Evolutionary conservation across 352 stramenopile species (phyloP), one percentile per base, ranked within the genome.

Genomic region (Pythium utonaiense): DNA sequence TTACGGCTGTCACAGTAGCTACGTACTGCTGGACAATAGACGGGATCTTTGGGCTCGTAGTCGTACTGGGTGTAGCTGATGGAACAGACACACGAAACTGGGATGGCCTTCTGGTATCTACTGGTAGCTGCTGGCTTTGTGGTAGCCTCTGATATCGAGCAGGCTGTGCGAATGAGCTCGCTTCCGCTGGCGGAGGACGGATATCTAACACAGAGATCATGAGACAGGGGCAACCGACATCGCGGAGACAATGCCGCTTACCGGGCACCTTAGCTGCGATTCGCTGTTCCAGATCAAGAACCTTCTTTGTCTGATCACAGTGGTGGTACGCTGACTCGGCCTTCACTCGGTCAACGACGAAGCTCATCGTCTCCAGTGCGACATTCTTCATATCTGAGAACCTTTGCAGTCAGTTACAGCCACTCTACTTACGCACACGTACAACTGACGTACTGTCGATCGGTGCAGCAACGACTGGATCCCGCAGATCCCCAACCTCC

Each of bases 331-430:
- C 71, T 6, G 78, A 58, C 42, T 88, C 78, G 40, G 67, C 74
- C 57, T 81, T 71, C 8, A 86, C 61, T 1, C 75, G 71, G 9
- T 82, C 74, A 21, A 82, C 42, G 4, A 86, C 64, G 52, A 88
- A 88, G 0, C 60, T 50, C 24, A 88, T 63, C 0, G 75, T 88
- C 27, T 88, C 78, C 25, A 77, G 71, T 10, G 78, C 78, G 2
- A 82, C 69, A 25, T 55, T 73, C 22, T 76, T 75, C 34, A 88
- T 85, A 41, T 3, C 36, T 50, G 51, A 19, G 47, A 14, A 36
- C 1, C 21, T 33, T 1, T 50, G 22, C 10, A 62, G 34, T n/a
- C 24, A 28, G 34, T 40, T 19, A 19, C 17, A 54, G 17, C 16
- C 12, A 49, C 7, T 1, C 42, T n/a, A 3, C 52, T 48, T 21